These are phyloP conservation scores for Herpetospermum pedunculosum DNA, from an alignment of 306 rosid species.

Conservation along the genomic window DNA sequence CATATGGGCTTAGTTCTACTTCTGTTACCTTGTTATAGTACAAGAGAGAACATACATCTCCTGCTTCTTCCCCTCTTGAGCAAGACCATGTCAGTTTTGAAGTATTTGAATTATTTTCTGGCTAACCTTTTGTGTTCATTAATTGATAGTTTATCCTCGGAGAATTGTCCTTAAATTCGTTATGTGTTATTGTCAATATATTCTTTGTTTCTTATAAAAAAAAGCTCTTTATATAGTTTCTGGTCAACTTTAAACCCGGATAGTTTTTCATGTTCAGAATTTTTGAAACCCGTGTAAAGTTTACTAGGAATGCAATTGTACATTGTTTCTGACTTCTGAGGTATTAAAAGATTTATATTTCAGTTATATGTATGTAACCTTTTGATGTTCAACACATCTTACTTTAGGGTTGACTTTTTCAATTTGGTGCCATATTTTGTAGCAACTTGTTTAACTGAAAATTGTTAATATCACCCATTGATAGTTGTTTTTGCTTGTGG, in stretches of 20 bases:
- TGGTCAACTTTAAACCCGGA: neutral
- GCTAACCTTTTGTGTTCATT: neutral
- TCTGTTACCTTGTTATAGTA: constrained; percentile 3
- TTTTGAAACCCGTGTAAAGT: neutral
- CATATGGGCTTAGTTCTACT: neutral
- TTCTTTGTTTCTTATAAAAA: too few species aligned
- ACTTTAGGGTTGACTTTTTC: neutral
- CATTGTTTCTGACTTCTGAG: neutral
- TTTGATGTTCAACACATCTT: neutral
- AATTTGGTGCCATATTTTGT: neutral
- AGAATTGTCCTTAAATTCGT: neutral
- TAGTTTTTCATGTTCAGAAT: neutral
- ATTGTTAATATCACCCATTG: neutral
- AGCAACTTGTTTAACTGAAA: neutral
- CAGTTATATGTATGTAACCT: neutral
- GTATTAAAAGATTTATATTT: neutral
- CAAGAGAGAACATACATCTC: neutral
- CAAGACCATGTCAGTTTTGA: neutral
- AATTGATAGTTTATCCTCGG: neutral
- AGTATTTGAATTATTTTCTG: neutral
- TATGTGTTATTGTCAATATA: too few species aligned
- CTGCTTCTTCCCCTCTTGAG: neutral
- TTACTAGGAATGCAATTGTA: neutral
- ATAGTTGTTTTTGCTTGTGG: neutral
- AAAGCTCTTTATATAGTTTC: neutral